Base-by-base conservation (phyloP, 2,329 filamentous ascomycete species). In the Penicillium sp. region DNA sequence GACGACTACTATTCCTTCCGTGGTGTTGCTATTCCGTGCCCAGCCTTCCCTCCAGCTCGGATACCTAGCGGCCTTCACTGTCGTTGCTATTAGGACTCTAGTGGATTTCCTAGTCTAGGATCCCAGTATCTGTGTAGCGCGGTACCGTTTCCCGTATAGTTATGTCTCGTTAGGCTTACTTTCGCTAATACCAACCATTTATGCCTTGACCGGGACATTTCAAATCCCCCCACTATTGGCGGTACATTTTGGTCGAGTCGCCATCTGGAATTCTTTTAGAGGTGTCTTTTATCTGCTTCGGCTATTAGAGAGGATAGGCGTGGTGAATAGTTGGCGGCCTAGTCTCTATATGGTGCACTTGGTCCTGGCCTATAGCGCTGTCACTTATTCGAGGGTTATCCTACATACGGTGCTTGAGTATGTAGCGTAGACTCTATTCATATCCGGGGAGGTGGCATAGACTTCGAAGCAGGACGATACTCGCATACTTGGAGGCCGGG, bases 331-430 rank as follows among this genome's bases (percentile, higher is more conserved):
- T 12, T 58, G 40, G 49, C 40, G 29, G 25, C 52, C 49, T 13
- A 52, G 52, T 23, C 40, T 58, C n/a, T 51, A 58, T 29, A 29
- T 54, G n/a, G 55, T 58, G 52, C 48, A 58, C 38, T 27, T 52
- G 16, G 38, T 52, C 10, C 32, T 55, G 16, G 41, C 27, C 1
- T 44, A 54, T 23, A 57, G 39, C 40, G 23, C 44, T 3, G 35
- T 54, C 1, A 42, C 31, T 32, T 15, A 32, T 32, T 32, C 31
- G 31, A 32, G 31, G 31, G 31, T 32, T 13, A 32, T 32, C 31
- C 31, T 32, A 12, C 31, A 32, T 32, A 32, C 31, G 31, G 31
- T 32, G 31, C 31, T 32, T 32, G 31, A 13, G 10, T 13, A 32
- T 32, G 31, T 12, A 32, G 31, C 31, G 1, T 32, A 32, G 31